Conservation (phyloP, 257 asterid species). For the Petunia secreta region DNA sequence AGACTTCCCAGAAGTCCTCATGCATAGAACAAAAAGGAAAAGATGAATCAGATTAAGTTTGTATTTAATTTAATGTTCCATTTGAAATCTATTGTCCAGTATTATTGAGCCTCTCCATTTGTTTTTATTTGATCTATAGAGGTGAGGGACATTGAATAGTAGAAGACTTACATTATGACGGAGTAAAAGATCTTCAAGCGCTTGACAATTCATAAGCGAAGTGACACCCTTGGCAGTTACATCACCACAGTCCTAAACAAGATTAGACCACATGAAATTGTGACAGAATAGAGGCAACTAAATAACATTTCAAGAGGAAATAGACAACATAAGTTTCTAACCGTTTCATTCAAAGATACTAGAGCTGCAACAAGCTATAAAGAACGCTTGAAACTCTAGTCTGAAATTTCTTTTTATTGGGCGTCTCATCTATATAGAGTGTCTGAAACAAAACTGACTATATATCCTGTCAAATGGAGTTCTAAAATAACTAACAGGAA, state of each 20-base stretch:
- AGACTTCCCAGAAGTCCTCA: slow-evolving; percentile 4
- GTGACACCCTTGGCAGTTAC: slow-evolving; percentile 61
- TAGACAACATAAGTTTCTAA: neutral
- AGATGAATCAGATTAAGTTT: neutral
- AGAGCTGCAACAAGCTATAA: neutral
- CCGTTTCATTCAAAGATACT: neutral
- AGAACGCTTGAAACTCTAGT: neutral
- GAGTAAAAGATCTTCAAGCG: slow-evolving; percentile 78
- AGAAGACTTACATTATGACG: slow-evolving; percentile 70
- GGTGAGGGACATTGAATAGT: neutral
- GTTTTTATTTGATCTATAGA: neutral
- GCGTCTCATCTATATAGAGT: neutral
- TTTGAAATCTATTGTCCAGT: neutral
- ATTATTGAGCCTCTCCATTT: slow-evolving; percentile 2
- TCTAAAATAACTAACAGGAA: neutral
- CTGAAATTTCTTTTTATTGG: neutral
- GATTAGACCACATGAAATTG: slow-evolving; percentile 27
- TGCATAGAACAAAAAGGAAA: neutral
- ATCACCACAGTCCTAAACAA: slow-evolving; percentile 81
- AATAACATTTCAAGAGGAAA: neutral
- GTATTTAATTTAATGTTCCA: neutral
- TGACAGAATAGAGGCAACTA: neutral
- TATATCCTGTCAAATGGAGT: slow-evolving; percentile 1
- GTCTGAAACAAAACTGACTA: neutral
- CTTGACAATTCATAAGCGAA: slow-evolving; percentile 70